Conservation (phyloP, 495 filamentous ascomycete species). For the Penicillium atrosanguineum region DNA sequence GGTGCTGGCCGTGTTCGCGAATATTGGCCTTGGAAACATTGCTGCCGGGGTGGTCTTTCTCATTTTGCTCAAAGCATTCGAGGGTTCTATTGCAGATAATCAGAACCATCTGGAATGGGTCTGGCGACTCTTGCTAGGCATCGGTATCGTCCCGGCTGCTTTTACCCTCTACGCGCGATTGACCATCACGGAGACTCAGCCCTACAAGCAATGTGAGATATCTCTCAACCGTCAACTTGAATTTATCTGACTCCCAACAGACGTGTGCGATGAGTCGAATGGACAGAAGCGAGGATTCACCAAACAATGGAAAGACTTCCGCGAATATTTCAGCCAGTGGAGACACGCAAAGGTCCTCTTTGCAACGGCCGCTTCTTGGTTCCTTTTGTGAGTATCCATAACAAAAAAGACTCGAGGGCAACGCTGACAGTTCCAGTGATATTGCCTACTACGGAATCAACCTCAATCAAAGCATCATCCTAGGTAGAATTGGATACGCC, state of each 20-base stretch:
- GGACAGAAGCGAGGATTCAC: constrained; percentile 14
- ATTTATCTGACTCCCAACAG: background rate
- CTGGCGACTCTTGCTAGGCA: constrained; percentile 17
- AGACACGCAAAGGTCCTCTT: constrained; percentile 20
- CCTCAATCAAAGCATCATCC: constrained; percentile 37
- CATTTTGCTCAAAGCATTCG: constrained; percentile 17
- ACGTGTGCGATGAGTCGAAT: constrained; percentile 11
- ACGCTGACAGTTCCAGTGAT: constrained; percentile 14
- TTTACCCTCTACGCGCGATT: constrained; percentile 19
- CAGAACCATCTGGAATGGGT: constrained; percentile 14
- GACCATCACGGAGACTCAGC: constrained; percentile 13
- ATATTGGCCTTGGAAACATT: constrained; percentile 18
- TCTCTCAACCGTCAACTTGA: background rate
- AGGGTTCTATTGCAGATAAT: constrained; percentile 8
- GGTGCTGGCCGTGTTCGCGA: constrained; percentile 13
- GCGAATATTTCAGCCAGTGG: constrained; percentile 20
- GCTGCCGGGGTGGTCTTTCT: constrained; percentile 19
- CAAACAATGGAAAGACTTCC: constrained; percentile 21
- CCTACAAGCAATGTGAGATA: constrained; percentile 15
- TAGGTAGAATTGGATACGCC: constrained; percentile 29
- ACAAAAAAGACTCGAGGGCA: background rate
- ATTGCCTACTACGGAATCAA: constrained; percentile 41
- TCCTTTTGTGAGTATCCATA: constrained; percentile 17
- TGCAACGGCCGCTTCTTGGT: constrained; percentile 23
- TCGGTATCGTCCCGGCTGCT: constrained; percentile 14